These are phyloP conservation scores for Vanrija sp. DNA, from an alignment of 1,284 basidiomycete genomes.

Conservation along the genomic window DNA sequence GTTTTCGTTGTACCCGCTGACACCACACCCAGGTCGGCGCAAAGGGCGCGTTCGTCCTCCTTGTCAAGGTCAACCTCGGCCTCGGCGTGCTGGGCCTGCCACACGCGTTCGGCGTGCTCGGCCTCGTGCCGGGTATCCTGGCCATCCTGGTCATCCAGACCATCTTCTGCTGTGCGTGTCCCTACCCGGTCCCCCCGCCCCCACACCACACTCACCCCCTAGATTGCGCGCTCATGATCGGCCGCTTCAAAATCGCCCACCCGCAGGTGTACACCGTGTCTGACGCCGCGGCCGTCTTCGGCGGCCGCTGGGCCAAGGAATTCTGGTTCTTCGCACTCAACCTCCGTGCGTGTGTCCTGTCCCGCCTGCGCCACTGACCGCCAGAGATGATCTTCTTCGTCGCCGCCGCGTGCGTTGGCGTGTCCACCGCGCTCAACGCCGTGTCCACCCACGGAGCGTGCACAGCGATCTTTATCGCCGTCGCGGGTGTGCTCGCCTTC, in stretches of 20 bases:
- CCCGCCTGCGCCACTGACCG: neutral
- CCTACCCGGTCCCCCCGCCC: no score
- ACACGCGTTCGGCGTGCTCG: conserved; percentile 27
- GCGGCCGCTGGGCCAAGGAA: conserved; percentile 25
- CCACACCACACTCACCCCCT: neutral
- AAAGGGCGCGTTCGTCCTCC: conserved; percentile 18
- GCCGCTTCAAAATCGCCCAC: conserved; percentile 25
- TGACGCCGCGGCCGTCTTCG: conserved; percentile 27
- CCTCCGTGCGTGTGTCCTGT: neutral
- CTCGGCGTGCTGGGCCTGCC: conserved; percentile 37
- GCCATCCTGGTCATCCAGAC: conserved; percentile 27
- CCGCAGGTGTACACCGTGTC: conserved; percentile 23
- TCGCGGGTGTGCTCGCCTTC: conserved; percentile 23
- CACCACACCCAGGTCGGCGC: conserved; percentile 12
- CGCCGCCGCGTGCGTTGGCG: conserved; percentile 17
- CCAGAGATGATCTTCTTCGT: conserved; percentile 24
- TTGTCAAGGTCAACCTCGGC: conserved; percentile 34
- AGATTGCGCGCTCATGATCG: conserved; percentile 11
- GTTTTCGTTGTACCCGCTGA: no score
- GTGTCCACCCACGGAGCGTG: conserved; percentile 27
- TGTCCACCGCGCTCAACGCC: conserved; percentile 28
- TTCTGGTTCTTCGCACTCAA: neutral
- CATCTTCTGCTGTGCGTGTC: conserved; percentile 27
- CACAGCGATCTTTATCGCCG: conserved; percentile 29
- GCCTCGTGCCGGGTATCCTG: conserved; percentile 34